phyloP scores from a whole-genome alignment of 179 eudicot species.

The Monotropa hypopitys region DNA sequence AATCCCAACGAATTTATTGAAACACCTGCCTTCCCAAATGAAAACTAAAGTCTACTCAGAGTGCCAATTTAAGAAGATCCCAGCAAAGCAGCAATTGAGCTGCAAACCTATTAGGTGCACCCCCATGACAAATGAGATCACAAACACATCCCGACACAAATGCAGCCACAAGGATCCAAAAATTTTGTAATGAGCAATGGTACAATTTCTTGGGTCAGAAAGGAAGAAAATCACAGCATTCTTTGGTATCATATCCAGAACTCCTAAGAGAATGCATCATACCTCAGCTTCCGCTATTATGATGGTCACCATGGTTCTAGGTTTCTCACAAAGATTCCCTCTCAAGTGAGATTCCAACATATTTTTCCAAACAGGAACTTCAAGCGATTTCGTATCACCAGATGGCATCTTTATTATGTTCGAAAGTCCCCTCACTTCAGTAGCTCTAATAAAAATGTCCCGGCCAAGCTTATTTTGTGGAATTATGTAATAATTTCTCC shows the following conservation, averaged over 20 bases:
- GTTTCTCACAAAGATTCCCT: slow-evolving; percentile 43
- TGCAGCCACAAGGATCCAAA: not conserved
- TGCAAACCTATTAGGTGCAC: not conserved
- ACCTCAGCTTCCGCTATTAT: slow-evolving; percentile 86
- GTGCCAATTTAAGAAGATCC: not conserved
- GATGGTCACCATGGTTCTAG: slow-evolving; percentile 57
- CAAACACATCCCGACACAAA: not conserved
- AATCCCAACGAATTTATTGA: not conserved
- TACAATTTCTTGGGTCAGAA: no score
- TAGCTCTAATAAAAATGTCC: slow-evolving; percentile 72
- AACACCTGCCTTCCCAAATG: not conserved
- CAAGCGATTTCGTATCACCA: slow-evolving; percentile 67
- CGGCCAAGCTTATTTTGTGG: slow-evolving; percentile 91
- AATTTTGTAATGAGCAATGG: not conserved
- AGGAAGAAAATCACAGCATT: not conserved
- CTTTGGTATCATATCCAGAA: not conserved
- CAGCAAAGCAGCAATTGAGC: not conserved
- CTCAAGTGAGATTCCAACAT: slow-evolving; percentile 82
- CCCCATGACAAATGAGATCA: not conserved
- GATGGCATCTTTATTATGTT: slow-evolving; percentile 77
- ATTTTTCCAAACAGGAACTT: slow-evolving; percentile 73
- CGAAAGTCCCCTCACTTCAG: slow-evolving; percentile 59
- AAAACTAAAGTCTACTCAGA: not conserved
- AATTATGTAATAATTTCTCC: slow-evolving; percentile 52
- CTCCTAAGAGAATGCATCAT: slow-evolving; percentile 9